Evolutionary conservation across 768 basidiomycete species (phyloP).

Genomic region (Pholiota conissans): DNA sequence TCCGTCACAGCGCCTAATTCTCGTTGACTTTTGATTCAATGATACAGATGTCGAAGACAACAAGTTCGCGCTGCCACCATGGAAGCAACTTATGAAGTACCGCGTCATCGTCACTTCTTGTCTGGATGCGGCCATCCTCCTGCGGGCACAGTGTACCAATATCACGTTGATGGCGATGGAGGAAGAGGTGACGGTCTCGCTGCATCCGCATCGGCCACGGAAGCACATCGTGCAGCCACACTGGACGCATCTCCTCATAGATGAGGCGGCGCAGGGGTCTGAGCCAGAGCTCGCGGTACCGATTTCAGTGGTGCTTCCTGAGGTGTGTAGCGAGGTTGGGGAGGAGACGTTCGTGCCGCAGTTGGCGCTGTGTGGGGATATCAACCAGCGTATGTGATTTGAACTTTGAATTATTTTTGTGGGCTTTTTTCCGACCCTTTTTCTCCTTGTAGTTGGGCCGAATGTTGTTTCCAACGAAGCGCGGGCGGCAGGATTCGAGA

Average conservation of each 20-base stretch:
- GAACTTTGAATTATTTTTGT: no score
- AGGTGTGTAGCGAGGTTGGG: constrained; percentile 12
- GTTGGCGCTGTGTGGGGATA: constrained; percentile 51
- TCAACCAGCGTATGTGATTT: constrained; percentile 42
- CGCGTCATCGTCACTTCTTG: constrained; percentile 48
- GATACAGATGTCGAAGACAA: constrained; percentile 44
- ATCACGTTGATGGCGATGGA: constrained; percentile 38
- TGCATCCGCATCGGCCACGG: constrained; percentile 37
- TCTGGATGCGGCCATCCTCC: constrained; percentile 45
- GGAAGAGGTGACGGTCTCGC: constrained; percentile 30
- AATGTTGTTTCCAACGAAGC: constrained; percentile 46
- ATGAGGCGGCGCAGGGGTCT: constrained; percentile 55
- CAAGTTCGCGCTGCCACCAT: constrained; percentile 45
- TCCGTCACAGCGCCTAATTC: neutral
- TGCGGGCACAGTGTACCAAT: constrained; percentile 46
- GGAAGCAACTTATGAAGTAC: constrained; percentile 45
- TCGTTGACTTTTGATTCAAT: neutral
- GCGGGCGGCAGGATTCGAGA: constrained; percentile 42
- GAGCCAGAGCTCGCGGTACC: constrained; percentile 52
- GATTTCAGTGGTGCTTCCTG: constrained; percentile 44
- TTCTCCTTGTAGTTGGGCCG: constrained; percentile 40
- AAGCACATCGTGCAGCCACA: constrained; percentile 38
- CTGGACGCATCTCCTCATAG: constrained; percentile 54
- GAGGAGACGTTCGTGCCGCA: constrained; percentile 35
- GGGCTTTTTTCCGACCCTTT: no score